Percentiles rank a stretch among this genome's conserved stretches.
Conservation (phyloP, 345 rosid species). For the Pugionium cornutum region DNA sequence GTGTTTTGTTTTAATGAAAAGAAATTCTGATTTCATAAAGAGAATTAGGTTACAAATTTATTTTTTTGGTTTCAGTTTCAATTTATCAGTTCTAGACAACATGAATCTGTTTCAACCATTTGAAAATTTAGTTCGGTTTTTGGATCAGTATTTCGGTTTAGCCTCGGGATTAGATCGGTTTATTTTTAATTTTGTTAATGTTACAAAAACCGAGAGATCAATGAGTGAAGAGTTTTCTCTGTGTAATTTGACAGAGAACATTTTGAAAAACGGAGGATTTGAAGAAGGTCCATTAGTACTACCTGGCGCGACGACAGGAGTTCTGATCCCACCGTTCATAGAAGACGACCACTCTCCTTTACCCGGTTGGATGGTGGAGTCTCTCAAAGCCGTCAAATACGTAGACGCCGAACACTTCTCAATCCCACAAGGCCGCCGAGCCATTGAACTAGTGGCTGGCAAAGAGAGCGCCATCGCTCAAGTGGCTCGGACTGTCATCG, state of each 20-base stretch:
- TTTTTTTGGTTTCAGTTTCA: no score
- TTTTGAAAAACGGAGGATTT: slow-evolving; percentile 55
- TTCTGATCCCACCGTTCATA: slow-evolving; percentile 70
- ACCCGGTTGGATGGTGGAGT: slow-evolving; percentile 83
- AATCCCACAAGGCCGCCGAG: slow-evolving; percentile 66
- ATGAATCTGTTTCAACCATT: no score
- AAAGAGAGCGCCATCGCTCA: slow-evolving; percentile 87
- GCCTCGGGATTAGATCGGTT: not conserved
- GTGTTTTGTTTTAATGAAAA: no score
- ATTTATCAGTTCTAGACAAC: no score
- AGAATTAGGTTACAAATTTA: no score
- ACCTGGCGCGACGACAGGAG: slow-evolving; percentile 68
- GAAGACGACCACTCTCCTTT: slow-evolving; percentile 84
- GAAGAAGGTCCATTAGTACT: slow-evolving; percentile 46
- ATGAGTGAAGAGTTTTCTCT: not conserved
- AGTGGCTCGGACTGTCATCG: slow-evolving; percentile 51
- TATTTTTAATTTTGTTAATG: not conserved
- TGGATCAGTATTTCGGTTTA: no score
- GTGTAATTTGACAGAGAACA: slow-evolving; percentile 50
- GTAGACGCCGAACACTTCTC: slow-evolving; percentile 64
- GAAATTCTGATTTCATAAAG: no score
- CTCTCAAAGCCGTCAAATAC: slow-evolving; percentile 90
- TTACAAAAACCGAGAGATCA: not conserved
- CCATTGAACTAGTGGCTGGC: slow-evolving; percentile 78
- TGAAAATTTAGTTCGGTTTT: not conserved